These are phyloP conservation scores for Aspergillus niger DNA, from an alignment of 2,329 filamentous ascomycete genomes.

Conservation along the genomic window DNA sequence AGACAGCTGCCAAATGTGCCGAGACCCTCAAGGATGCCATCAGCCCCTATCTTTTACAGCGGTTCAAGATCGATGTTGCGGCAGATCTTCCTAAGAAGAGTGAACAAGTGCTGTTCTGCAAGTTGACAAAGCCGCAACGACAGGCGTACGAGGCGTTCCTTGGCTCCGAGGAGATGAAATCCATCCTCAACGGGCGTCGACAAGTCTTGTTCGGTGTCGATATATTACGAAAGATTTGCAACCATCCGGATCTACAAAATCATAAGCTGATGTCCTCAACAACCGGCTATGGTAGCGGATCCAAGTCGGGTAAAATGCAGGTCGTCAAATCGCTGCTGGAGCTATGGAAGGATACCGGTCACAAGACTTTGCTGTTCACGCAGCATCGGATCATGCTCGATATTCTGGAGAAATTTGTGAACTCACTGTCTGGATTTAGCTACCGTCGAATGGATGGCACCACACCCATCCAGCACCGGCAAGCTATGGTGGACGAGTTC, in stretches of 20 bases:
- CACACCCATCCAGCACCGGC: conserved; percentile 84
- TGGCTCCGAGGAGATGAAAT: conserved; percentile 78
- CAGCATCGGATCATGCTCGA: conserved; percentile 95
- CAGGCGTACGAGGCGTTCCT: conserved; percentile 81
- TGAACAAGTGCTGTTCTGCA: conserved; percentile 95
- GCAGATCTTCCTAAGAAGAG: conserved; percentile 93
- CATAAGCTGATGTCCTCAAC: conserved; percentile 62
- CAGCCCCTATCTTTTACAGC: conserved; percentile 86
- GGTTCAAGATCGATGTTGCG: conserved; percentile 91
- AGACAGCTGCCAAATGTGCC: conserved; percentile 92
- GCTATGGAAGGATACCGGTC: conserved; percentile 87
- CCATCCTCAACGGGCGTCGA: conserved; percentile 72
- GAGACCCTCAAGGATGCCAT: conserved; percentile 93
- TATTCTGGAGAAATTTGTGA: conserved; percentile 82
- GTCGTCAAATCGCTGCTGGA: conserved; percentile 85
- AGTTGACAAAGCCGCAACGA: conserved; percentile 77
- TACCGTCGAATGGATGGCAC: conserved; percentile 92
- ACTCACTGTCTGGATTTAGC: conserved; percentile 66
- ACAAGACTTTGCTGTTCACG: conserved; percentile 90
- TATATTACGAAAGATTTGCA: conserved; percentile 92
- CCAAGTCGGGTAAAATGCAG: conserved; percentile 92
- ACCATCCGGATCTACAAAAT: conserved; percentile 87
- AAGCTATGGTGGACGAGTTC: conserved; percentile 88
- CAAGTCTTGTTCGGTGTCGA: conserved; percentile 90
- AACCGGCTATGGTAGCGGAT: conserved; percentile 70